These are phyloP conservation scores for Colletotrichum graminicola DNA, from an alignment of 2,329 filamentous ascomycete species.

Conservation along the genomic window DNA sequence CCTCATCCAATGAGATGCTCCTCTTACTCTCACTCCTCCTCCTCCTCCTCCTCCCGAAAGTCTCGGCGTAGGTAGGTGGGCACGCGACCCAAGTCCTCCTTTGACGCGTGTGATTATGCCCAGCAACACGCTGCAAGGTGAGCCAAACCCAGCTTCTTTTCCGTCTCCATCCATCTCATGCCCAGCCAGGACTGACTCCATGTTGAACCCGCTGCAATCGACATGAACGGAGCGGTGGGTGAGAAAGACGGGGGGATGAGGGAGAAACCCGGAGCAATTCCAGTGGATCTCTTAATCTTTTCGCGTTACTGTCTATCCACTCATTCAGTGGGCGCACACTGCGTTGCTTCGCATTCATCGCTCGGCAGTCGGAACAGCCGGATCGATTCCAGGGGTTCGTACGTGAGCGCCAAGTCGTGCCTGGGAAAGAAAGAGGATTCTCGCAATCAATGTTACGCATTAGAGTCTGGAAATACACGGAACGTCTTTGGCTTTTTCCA, in stretches of 20 bases:
- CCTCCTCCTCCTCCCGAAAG: neutral
- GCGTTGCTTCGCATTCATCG: slow-evolving; percentile 3
- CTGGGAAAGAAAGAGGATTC: neutral
- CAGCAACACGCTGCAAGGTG: neutral
- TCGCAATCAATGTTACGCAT: neutral
- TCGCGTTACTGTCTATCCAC: slow-evolving; percentile 7
- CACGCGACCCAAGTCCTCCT: slow-evolving; percentile 34
- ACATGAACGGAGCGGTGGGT: neutral
- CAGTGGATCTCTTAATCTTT: slow-evolving; percentile 21
- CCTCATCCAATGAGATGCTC: neutral
- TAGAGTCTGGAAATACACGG: slow-evolving; percentile 21
- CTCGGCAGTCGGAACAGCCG: slow-evolving; percentile 39
- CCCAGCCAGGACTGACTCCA: slow-evolving; percentile 14
- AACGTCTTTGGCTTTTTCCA: slow-evolving; percentile 1
- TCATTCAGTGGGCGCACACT: slow-evolving; percentile 6
- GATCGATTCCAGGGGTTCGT: slow-evolving; percentile 14
- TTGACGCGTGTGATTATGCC: slow-evolving; percentile 26
- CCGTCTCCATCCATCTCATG: neutral
- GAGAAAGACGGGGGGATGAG: slow-evolving; percentile 21
- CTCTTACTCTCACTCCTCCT: neutral
- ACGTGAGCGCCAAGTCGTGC: slow-evolving; percentile 10
- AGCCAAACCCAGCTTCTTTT: slow-evolving; percentile 18
- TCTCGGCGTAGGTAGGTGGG: slow-evolving; percentile 21
- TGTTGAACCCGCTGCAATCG: slow-evolving; percentile 16
- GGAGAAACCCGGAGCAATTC: slow-evolving; percentile 11